These are phyloP conservation scores for Metschnikowia shivogae DNA, from an alignment of 805 yeast species.

Conservation along the genomic window DNA sequence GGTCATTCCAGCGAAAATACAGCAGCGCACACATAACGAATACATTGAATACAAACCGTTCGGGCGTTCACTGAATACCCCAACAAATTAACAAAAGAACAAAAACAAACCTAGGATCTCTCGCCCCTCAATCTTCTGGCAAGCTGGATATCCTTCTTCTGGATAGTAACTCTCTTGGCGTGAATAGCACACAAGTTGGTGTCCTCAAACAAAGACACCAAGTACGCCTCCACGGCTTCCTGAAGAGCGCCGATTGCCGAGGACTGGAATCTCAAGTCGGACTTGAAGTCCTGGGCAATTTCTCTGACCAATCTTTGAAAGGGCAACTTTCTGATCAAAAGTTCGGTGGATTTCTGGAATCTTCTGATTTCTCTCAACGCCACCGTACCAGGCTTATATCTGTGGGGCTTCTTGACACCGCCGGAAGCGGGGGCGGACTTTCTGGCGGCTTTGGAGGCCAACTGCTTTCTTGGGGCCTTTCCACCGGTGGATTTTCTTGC, in stretches of 20 bases:
- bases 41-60: not conserved
- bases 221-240: constrained; percentile 46
- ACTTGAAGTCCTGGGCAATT: constrained; percentile 44
- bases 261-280: constrained; percentile 44
- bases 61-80: not conserved
- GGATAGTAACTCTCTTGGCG: constrained; percentile 46
- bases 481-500: constrained; percentile 48
- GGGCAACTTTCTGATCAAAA: constrained; percentile 44
- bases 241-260: constrained; percentile 46
- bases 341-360: constrained; percentile 44
- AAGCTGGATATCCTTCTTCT: constrained; percentile 45
- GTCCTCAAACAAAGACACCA: constrained; percentile 44
- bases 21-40: not conserved
- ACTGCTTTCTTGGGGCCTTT: constrained; percentile 47
- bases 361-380: constrained; percentile 47
- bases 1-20: too few relatives aligned
- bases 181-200: constrained; percentile 43
- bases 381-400: constrained; percentile 48
- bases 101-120: constrained; percentile 26
- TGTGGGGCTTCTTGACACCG: constrained; percentile 47
- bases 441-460: constrained; percentile 47
- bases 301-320: constrained; percentile 47
- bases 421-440: constrained; percentile 45
- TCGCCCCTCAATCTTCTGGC: constrained; percentile 48
- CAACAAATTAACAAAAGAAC: not conserved